These are phyloP conservation scores for Fragaria iinumae DNA, from an alignment of 306 rosid genomes.

Conservation along the genomic window DNA sequence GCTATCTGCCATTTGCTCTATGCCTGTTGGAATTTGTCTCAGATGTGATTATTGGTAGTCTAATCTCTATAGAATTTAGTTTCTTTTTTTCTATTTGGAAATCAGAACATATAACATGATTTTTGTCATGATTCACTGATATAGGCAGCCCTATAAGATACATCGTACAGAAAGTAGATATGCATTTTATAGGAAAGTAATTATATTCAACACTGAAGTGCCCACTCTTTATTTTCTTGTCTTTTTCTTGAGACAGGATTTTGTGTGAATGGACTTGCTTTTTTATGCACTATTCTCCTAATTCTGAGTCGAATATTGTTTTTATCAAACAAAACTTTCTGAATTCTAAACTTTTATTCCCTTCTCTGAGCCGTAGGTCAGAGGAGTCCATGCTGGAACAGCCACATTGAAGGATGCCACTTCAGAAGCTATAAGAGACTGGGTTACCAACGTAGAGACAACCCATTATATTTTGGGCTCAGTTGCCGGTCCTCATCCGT, in stretches of 20 bases:
- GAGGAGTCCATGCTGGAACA: constrained; percentile 89
- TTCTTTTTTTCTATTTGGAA: not conserved
- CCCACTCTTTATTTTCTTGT: not conserved
- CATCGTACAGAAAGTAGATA: not conserved
- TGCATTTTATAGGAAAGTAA: not conserved
- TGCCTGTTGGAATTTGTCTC: not conserved
- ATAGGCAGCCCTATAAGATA: not conserved
- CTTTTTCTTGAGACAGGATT: no score
- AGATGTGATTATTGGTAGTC: not conserved
- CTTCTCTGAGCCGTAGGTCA: constrained; percentile 47
- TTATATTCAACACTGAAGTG: not conserved
- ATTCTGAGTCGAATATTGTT: not conserved
- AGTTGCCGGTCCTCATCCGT: constrained; percentile 98
- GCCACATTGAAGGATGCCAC: constrained; percentile 98
- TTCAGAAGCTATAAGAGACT: constrained; percentile 95
- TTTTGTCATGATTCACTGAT: not conserved
- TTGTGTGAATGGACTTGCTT: not conserved
- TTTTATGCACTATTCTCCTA: not conserved
- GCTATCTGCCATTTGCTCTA: not conserved
- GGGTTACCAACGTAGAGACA: constrained; percentile 99
- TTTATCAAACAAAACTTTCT: not conserved
- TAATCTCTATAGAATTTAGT: not conserved
- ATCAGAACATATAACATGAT: not conserved
- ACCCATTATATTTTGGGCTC: constrained; percentile 98
- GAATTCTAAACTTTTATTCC: not conserved